phyloP scores from a whole-genome alignment of 352 stramenopile species.

The Sclerospora graminicola region DNA sequence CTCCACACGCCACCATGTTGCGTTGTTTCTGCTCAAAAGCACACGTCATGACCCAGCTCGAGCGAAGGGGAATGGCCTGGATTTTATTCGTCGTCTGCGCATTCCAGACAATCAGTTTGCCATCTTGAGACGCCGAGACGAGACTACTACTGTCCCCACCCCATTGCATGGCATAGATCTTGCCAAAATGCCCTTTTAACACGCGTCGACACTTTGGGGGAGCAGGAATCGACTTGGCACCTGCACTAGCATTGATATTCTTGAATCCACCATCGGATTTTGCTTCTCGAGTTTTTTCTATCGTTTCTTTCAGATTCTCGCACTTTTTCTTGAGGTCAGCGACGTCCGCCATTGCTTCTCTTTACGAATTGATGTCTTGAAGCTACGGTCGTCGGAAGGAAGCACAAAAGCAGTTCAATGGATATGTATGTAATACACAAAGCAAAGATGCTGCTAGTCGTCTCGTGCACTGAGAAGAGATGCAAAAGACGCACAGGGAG shows the following conservation, averaged over 20 bases:
- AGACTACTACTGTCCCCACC: slow-evolving; percentile 84
- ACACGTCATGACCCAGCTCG: slow-evolving; percentile 99
- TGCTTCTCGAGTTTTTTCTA: slow-evolving; percentile 69
- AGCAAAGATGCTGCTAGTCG: slow-evolving; percentile 4
- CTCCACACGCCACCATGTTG: slow-evolving; percentile 96
- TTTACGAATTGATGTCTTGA: not conserved
- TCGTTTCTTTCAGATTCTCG: slow-evolving; percentile 80
- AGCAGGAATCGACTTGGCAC: slow-evolving; percentile 71
- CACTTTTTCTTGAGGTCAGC: slow-evolving; percentile 83
- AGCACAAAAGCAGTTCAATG: not conserved
- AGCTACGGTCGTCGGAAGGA: slow-evolving; percentile 3
- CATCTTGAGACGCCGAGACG: slow-evolving; percentile 94
- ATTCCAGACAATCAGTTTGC: slow-evolving; percentile 99
- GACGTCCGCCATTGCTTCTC: slow-evolving; percentile 47
- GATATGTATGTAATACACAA: not conserved
- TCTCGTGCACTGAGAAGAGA: not conserved
- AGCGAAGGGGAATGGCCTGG: slow-evolving; percentile 94
- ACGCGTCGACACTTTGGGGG: slow-evolving; percentile 89
- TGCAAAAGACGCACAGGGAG: not conserved
- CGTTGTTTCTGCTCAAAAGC: slow-evolving; percentile 96
- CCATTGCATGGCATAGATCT: slow-evolving; percentile 99
- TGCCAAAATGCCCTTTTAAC: slow-evolving; percentile 98
- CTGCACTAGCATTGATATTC: slow-evolving; percentile 33
- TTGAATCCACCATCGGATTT: slow-evolving; percentile 79
- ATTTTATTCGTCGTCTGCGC: slow-evolving; percentile 95